Evolutionary conservation across 2,329 filamentous ascomycete species (phyloP).

Genomic region (Calonectria pseudoturangicola): DNA sequence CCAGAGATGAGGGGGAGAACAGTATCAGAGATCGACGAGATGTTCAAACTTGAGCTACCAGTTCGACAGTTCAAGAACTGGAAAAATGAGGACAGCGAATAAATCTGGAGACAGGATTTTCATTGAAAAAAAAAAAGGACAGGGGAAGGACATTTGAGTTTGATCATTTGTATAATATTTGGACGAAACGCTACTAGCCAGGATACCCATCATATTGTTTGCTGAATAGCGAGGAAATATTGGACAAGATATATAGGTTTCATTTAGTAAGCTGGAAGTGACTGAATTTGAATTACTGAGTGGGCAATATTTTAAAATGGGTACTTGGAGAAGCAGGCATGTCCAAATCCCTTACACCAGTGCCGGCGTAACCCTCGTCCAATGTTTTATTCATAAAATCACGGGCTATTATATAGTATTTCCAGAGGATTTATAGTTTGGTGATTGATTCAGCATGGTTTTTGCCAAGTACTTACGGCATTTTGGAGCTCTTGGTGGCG

Average conservation of each 20-base stretch:
- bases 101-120: neutral
- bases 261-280: too few species aligned
- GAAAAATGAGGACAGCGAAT: neutral
- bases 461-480: neutral
- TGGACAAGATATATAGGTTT: too few species aligned
- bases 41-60: conserved; percentile 45
- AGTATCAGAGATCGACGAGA: conserved; percentile 49
- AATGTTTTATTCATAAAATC: neutral
- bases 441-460: too few species aligned
- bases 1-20: conserved; percentile 53
- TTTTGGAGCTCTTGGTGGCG: neutral
- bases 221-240: neutral
- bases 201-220: neutral
- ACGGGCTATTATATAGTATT: neutral
- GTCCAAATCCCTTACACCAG: conserved; percentile 68
- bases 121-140: neutral
- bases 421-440: too few species aligned
- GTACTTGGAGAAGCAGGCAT: too few species aligned
- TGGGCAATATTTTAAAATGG: too few species aligned
- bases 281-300: too few species aligned
- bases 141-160: neutral
- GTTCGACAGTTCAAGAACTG: conserved; percentile 41
- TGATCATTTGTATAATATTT: neutral
- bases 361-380: conserved; percentile 64
- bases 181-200: neutral